These are phyloP conservation scores for Fusarium ramigenum DNA, from an alignment of 2,329 filamentous ascomycete species.

Conservation along the genomic window DNA sequence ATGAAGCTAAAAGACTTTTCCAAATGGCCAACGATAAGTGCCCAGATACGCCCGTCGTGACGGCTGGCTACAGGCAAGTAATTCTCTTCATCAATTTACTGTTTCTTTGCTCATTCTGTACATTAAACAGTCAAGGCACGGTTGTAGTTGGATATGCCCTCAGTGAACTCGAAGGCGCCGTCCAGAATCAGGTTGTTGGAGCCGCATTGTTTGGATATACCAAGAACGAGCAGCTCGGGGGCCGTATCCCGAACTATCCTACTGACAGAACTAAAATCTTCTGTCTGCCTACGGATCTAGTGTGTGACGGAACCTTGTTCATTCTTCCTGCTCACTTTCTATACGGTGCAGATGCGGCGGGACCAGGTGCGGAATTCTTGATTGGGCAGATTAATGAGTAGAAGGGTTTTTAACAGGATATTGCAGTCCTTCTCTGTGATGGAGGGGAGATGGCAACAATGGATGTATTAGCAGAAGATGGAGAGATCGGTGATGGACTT, in stretches of 20 bases:
- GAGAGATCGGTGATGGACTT: too few relatives aligned
- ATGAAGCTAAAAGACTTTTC: not conserved
- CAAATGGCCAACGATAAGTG: slow-evolving; percentile 4
- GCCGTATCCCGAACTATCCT: not conserved
- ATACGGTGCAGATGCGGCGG: not conserved
- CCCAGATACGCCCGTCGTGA: not conserved
- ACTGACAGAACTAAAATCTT: not conserved
- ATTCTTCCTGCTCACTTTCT: not conserved
- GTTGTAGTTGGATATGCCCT: not conserved
- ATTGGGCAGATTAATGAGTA: not conserved
- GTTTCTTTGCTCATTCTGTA: accelerated
- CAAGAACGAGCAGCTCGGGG: not conserved
- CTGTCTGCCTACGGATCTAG: not conserved
- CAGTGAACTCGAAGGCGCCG: not conserved
- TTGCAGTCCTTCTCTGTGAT: too few relatives aligned
- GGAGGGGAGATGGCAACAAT: too few relatives aligned
- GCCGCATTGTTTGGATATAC: not conserved
- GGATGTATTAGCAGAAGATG: too few relatives aligned
- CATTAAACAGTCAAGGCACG: not conserved
- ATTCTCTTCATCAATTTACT: accelerated
- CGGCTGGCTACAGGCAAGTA: not conserved
- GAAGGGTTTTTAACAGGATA: accelerated
- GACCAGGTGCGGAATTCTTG: not conserved
- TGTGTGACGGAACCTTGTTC: not conserved
- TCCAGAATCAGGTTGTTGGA: slow-evolving; percentile 4